A percentile compares a stretch with the other conserved stretches of the same genome.
Evolutionary conservation across 768 basidiomycete species (phyloP).

Genomic region (Lentinula guzmanii): DNA sequence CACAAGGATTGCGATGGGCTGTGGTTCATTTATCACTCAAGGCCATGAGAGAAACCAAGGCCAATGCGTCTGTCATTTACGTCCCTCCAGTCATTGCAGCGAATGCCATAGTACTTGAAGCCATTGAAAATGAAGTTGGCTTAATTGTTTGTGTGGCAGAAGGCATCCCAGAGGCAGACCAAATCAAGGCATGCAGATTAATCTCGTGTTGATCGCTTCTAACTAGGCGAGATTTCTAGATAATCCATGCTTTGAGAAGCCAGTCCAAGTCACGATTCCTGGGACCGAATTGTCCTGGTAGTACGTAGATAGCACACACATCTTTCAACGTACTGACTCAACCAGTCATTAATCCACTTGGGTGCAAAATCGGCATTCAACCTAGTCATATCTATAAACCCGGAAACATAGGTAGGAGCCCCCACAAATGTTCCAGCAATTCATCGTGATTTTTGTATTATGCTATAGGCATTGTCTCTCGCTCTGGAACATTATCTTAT

Average conservation of each 20-base stretch:
- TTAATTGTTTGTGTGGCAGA: slow-evolving; percentile 98
- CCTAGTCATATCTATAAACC: slow-evolving; percentile 97
- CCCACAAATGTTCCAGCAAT: too few species aligned
- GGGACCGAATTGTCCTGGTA: slow-evolving; percentile 98
- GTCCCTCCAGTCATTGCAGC: slow-evolving; percentile 96
- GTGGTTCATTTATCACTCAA: slow-evolving; percentile 22
- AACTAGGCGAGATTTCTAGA: slow-evolving; percentile 32
- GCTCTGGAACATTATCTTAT: slow-evolving; percentile 94
- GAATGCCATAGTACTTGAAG: slow-evolving; percentile 96
- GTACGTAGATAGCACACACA: slow-evolving; percentile 16
- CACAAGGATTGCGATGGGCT: neutral
- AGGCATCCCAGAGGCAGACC: slow-evolving; percentile 96
- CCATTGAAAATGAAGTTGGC: slow-evolving; percentile 85
- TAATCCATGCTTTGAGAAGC: slow-evolving; percentile 88
- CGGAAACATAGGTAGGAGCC: slow-evolving; percentile 79
- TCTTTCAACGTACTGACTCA: neutral
- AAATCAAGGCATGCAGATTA: slow-evolving; percentile 53
- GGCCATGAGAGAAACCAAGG: slow-evolving; percentile 81
- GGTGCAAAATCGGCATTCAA: slow-evolving; percentile 99
- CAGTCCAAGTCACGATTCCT: slow-evolving; percentile 95
- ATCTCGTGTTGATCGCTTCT: neutral
- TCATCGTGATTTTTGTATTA: too few species aligned
- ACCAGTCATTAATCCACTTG: slow-evolving; percentile 85
- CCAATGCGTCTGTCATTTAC: slow-evolving; percentile 94
- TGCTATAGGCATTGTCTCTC: slow-evolving; percentile 78